A percentile compares a stretch with the other conserved stretches of the same genome.
phyloP scores from a whole-genome alignment of 176 grass and related monocot genomes.

The Oryza meridionalis region DNA sequence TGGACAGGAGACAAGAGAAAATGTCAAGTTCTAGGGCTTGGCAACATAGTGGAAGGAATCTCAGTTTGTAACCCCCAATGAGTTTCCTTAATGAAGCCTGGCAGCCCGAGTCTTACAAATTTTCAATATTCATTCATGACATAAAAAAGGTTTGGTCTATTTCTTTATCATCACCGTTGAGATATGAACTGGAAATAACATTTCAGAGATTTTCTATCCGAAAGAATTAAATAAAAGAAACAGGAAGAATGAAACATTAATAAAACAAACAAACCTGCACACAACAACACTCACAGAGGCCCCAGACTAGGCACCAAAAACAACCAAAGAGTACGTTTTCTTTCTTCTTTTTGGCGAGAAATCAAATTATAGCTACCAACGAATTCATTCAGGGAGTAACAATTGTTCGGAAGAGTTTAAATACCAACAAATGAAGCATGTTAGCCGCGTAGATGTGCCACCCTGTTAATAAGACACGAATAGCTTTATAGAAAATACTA shows the following conservation, averaged over 20 bases:
- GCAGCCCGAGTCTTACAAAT: too few relatives aligned
- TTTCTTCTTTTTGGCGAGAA: neutral
- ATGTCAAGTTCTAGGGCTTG: neutral
- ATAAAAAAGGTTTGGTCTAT: neutral
- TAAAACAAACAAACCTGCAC: neutral
- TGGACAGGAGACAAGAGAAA: too few relatives aligned
- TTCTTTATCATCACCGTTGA: neutral
- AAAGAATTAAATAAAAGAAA: neutral
- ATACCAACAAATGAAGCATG: neutral
- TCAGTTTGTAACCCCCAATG: too few relatives aligned
- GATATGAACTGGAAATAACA: neutral
- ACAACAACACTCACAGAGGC: neutral
- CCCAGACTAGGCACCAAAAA: neutral
- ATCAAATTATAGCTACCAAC: neutral
- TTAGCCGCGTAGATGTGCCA: neutral
- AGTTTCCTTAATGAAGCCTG: too few relatives aligned
- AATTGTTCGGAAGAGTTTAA: neutral
- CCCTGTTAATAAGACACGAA: constrained; percentile 1
- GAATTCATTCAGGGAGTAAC: neutral
- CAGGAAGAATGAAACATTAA: neutral
- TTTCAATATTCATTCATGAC: neutral
- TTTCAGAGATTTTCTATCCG: neutral
- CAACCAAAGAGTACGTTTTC: neutral
- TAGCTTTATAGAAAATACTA: neutral
- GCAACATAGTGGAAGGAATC: too few relatives aligned